Evolutionary conservation across 1,284 basidiomycete genomes (phyloP), one percentile per base, ranked within the genome.

Genomic region (Tausonia pullulans): DNA sequence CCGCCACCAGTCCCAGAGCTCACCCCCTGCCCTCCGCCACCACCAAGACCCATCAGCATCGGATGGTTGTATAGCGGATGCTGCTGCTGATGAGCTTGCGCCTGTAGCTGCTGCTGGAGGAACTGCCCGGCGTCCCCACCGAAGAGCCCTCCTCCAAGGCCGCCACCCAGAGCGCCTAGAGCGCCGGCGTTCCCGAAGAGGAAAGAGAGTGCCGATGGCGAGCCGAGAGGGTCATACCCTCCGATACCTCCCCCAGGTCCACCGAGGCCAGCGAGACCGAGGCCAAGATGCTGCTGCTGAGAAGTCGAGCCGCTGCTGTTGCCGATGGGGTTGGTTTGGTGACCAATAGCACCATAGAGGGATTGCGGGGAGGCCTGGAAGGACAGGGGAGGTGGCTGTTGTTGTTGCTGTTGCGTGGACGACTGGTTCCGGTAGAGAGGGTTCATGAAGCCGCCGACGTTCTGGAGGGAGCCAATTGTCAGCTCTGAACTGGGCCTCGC

Each of bases 11-110:
- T 27, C 27, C 27, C 27, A 27, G 27, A 27, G 27, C 27, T 27
- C 27, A 27, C 27, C 27, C 27, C 27, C 27, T 27, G 27, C 27
- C 27, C 27, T 27, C 27, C 27, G 27, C 27, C 27, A 27, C 27
- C 27, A 27, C 27, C 27, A 27, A 27, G 27, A 27, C 27, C 27
- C 27, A 27, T 27, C 27, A 63, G 52, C 56, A 63, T 56, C 40
- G 62, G 62, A 16, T 63, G 62, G 44, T 40, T 45, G 53, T 63
- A 63, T n/a, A 63, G 43, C 5, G 62, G n/a, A 40, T 63, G 62
- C 7, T 63, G 58, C 16, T 60, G 58, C n/a, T 51, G 58, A 8
- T 60, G 50, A 11, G 46, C 45, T 9, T 60, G 58, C 41, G 27
- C 27, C 3, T 41, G 53, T 4, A 55, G 1, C 14, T 55, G 53